These are phyloP conservation scores for Parasitella parasitica DNA, from an alignment of 371 early-diverging fungal species.

Conservation along the genomic window DNA sequence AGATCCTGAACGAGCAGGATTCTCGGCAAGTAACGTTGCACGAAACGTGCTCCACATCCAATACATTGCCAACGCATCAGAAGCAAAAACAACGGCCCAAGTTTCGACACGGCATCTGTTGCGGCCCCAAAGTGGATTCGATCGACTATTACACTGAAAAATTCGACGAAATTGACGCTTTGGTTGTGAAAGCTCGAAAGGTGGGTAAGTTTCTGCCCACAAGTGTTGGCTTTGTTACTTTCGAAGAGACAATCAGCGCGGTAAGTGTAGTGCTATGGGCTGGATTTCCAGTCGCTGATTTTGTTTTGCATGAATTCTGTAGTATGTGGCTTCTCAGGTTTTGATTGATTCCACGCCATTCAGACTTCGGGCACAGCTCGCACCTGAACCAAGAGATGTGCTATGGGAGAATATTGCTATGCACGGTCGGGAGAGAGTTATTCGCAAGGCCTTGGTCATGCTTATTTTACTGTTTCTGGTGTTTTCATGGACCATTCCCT, in stretches of 20 bases:
- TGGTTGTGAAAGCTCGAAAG: conserved; percentile 58
- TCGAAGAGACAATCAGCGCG: conserved; percentile 69
- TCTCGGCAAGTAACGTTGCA: not conserved
- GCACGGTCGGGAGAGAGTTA: conserved; percentile 47
- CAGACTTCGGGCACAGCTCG: conserved; percentile 62
- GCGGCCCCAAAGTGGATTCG: conserved; percentile 66
- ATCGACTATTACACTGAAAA: conserved; percentile 65
- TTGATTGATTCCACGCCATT: conserved; percentile 68
- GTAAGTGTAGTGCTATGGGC: no score
- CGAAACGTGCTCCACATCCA: not conserved
- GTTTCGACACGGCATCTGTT: conserved; percentile 26
- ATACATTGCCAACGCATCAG: conserved; percentile 13
- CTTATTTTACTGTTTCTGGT: conserved; percentile 45
- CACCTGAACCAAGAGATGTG: conserved; percentile 79
- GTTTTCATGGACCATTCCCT: conserved; percentile 57
- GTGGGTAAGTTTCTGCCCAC: conserved; percentile 58
- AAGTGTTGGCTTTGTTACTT: conserved; percentile 78
- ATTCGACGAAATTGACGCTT: conserved; percentile 62
- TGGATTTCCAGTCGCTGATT: no score
- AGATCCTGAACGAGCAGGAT: conserved; percentile 38
- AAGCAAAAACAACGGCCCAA: conserved; percentile 27
- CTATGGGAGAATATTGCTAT: conserved; percentile 74
- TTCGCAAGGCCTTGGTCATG: conserved; percentile 49
- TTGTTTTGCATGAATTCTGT: no score
- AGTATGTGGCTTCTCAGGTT: conserved; percentile 63